Conservation (phyloP, 306 rosid genomes). For the Pyrus pyrifolia region DNA sequence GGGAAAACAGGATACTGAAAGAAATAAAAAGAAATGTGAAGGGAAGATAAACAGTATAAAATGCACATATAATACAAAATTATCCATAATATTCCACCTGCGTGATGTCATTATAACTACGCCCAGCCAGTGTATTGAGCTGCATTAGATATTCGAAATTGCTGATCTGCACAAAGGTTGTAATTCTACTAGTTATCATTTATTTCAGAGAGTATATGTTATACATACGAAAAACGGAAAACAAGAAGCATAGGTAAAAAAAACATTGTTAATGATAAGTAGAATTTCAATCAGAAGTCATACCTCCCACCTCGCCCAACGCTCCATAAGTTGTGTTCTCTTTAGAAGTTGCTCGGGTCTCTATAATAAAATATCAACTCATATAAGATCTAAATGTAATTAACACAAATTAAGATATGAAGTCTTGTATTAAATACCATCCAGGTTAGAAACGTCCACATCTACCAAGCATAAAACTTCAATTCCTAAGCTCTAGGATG, state of each 20-base stretch:
- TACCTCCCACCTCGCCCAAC: conserved; percentile 99
- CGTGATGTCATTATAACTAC: conserved; percentile 94
- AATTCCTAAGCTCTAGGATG: neutral
- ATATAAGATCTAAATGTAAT: conserved; percentile 13
- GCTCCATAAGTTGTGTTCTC: conserved; percentile 95
- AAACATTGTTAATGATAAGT: neutral
- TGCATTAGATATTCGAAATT: conserved; percentile 98
- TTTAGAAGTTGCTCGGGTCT: conserved; percentile 89
- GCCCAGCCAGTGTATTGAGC: conserved; percentile 97
- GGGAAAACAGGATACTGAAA: conserved; percentile 98
- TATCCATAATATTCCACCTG: conserved; percentile 56
- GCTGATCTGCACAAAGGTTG: conserved; percentile 75
- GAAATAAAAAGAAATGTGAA: conserved; percentile 20
- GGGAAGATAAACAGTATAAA: conserved; percentile 9
- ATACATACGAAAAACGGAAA: neutral
- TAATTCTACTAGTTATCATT: conserved; percentile 8
- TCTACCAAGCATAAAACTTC: neutral
- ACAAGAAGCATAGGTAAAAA: neutral
- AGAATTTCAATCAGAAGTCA: conserved; percentile 17
- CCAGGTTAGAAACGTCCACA: neutral
- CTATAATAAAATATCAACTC: conserved; percentile 35
- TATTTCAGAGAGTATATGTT: neutral
- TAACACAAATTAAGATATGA: neutral
- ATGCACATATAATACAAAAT: conserved; percentile 14
- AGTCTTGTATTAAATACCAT: neutral